phyloP scores from a whole-genome alignment of 441 rosid genomes.

The Erodium chrysanthum region DNA sequence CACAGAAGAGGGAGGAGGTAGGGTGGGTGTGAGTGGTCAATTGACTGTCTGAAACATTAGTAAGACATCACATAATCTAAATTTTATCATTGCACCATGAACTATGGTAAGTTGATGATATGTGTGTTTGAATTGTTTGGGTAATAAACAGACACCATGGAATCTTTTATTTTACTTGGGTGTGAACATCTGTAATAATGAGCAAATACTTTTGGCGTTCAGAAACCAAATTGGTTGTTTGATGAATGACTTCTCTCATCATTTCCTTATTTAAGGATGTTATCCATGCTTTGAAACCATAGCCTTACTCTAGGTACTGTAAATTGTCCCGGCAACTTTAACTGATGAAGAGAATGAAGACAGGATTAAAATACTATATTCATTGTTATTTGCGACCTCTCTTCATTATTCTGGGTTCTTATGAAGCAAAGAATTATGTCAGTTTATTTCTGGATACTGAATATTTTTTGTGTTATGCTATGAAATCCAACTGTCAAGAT shows the following conservation, averaged over 20 bases:
- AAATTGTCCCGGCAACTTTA: neutral
- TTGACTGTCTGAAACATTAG: too few relatives aligned
- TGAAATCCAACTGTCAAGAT: neutral
- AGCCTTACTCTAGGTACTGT: neutral
- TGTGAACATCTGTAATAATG: neutral
- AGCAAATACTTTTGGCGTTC: neutral
- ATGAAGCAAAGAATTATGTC: neutral
- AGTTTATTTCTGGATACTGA: neutral
- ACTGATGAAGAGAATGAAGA: neutral
- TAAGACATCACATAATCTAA: too few relatives aligned
- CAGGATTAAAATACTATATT: neutral
- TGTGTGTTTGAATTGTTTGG: too few relatives aligned
- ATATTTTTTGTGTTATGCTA: neutral
- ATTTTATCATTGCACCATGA: too few relatives aligned
- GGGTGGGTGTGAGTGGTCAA: too few relatives aligned
- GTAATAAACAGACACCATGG: too few relatives aligned
- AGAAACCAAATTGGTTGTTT: neutral
- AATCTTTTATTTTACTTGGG: neutral
- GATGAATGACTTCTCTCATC: neutral
- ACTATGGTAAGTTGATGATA: too few relatives aligned
- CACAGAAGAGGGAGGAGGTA: too few relatives aligned
- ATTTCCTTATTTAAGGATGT: neutral
- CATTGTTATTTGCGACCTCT: neutral
- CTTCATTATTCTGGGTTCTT: neutral
- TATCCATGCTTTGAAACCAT: neutral